phyloP scores from a whole-genome alignment of 2,329 filamentous ascomycete species.

The Talaromyces sp. region DNA sequence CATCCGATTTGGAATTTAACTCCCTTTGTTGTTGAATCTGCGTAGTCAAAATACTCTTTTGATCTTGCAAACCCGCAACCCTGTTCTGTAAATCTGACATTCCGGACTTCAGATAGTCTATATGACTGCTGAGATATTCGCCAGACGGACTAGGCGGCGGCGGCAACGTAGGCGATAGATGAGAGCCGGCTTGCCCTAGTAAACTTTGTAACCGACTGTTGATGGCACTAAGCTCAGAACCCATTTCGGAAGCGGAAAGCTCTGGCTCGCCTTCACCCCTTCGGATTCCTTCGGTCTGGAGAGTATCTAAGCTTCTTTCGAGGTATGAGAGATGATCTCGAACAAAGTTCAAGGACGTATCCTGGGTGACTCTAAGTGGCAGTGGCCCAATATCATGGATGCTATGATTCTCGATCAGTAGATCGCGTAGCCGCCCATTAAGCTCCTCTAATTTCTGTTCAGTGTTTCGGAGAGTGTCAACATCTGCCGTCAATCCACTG shows the following conservation, averaged over 20 bases:
- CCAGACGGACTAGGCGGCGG: constrained; percentile 59
- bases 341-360: constrained; percentile 33
- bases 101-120: constrained; percentile 73
- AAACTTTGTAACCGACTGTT: constrained; percentile 65
- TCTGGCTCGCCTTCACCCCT: constrained; percentile 2
- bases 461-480: constrained; percentile 59
- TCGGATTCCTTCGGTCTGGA: constrained; percentile 47
- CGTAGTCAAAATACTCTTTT: constrained; percentile 82
- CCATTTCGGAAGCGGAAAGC: constrained; percentile 41
- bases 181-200: constrained; percentile 49
- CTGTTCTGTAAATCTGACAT: constrained; percentile 77
- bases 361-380: constrained; percentile 33
- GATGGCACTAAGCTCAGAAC: constrained; percentile 59
- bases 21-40: constrained; percentile 96
- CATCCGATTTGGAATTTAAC: constrained; percentile 82
- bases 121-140: constrained; percentile 63
- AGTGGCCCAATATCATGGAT: constrained; percentile 39
- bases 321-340: constrained; percentile 69
- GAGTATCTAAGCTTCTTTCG: constrained; percentile 61
- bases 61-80: constrained; percentile 75
- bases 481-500: constrained; percentile 24
- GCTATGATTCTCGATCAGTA: constrained; percentile 55
- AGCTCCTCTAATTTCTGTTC: constrained; percentile 67
- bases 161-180: constrained; percentile 50
- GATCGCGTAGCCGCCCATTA: constrained; percentile 64